phyloP scores from a whole-genome alignment of 805 yeast genomes.

The Candida taoyuanica region DNA sequence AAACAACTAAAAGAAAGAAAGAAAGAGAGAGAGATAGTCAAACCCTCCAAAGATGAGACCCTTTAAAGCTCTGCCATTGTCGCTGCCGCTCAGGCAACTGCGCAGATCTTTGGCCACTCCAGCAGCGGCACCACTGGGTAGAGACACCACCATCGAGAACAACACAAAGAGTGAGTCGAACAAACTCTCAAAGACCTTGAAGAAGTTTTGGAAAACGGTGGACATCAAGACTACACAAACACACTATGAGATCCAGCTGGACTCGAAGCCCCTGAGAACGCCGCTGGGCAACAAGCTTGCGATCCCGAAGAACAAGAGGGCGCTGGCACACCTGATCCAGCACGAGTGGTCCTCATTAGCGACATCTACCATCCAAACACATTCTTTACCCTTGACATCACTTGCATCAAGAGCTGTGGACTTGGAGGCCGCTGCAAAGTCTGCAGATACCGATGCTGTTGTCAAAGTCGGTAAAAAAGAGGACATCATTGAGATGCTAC shows the following conservation, averaged over 20 bases:
- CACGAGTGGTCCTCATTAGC: constrained; percentile 87
- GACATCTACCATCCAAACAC: constrained; percentile 63
- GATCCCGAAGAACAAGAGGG: constrained; percentile 53
- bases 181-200: constrained; percentile 60
- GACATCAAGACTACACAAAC: constrained; percentile 30
- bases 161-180: constrained; percentile 47
- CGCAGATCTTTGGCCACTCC: constrained; percentile 5
- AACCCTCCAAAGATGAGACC: too few species aligned
- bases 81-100: background rate
- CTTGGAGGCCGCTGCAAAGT: constrained; percentile 39
- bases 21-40: too few species aligned
- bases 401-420: constrained; percentile 85
- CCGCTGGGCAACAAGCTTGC: constrained; percentile 72
- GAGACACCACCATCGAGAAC: constrained; percentile 7
- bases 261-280: constrained; percentile 72
- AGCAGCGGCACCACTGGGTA: background rate
- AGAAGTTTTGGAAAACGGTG: constrained; percentile 81
- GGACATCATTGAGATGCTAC: constrained; percentile 52
- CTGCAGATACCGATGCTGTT: constrained; percentile 41
- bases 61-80: too few species aligned
- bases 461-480: constrained; percentile 59
- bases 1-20: too few species aligned
- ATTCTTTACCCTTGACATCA: constrained; percentile 82
- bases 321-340: constrained; percentile 68
- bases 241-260: constrained; percentile 56